These are phyloP conservation scores for Coemansia sp. DNA, from an alignment of 192 early-diverging fungal genomes.

Conservation along the genomic window DNA sequence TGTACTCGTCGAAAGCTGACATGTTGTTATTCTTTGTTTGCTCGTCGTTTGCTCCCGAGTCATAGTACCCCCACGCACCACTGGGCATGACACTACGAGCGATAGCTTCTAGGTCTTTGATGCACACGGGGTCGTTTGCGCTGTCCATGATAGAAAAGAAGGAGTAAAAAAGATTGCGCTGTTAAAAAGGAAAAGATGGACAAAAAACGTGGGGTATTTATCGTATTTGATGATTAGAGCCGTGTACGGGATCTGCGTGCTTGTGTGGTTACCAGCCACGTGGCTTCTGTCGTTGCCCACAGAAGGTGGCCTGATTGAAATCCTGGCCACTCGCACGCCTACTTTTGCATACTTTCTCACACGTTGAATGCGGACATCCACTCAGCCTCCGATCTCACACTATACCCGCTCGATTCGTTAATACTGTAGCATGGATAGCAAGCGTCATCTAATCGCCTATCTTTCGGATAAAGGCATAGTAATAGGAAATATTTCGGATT, in stretches of 20 bases:
- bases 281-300: not conserved
- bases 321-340: not conserved
- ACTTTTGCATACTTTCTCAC: not conserved
- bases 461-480: not conserved
- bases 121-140: constrained; percentile 37
- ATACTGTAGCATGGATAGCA: not conserved
- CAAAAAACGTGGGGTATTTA: not conserved
- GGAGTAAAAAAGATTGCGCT: not conserved
- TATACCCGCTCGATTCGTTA: not conserved
- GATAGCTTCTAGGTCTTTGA: constrained; percentile 50
- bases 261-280: not conserved
- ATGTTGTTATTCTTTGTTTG: constrained; percentile 54
- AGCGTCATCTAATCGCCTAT: not conserved
- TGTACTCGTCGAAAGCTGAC: constrained; percentile 44
- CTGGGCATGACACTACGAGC: constrained; percentile 38
- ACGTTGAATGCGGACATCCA: not conserved
- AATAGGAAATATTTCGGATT: not conserved
- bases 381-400: not conserved
- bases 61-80: constrained; percentile 57
- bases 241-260: not conserved
- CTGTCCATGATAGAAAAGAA: constrained; percentile 13
- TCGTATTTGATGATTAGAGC: not conserved
- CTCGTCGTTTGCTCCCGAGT: constrained; percentile 58
- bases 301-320: not conserved
- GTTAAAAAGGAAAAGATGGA: too few relatives aligned